A percentile compares a stretch with the other conserved stretches of the same genome.
Conservation (phyloP, 306 rosid species). For the Alnus rubra region DNA sequence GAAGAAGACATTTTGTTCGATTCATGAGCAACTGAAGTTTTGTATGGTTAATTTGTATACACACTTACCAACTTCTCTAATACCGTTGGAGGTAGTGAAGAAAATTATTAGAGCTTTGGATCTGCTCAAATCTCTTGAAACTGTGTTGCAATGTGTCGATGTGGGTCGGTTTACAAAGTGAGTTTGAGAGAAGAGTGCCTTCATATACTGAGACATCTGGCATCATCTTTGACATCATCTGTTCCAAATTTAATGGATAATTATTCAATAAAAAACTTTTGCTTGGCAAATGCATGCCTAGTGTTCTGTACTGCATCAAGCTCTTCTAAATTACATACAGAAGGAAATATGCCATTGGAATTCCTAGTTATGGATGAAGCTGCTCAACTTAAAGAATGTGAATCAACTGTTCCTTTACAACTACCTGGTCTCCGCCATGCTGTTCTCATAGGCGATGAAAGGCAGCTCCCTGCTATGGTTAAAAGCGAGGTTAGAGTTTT, state of each 20-base stretch:
- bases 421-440: conserved; percentile 40
- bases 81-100: conserved; percentile 21
- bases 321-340: conserved; percentile 36
- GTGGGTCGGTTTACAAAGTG: conserved; percentile 4
- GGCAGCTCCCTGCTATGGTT: conserved; percentile 63
- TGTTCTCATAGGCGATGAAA: conserved; percentile 56
- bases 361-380: conserved; percentile 58
- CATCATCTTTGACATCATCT: background rate
- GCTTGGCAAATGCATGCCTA: conserved; percentile 37
- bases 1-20: conserved; percentile 18
- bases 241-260: conserved; percentile 1
- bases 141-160: background rate
- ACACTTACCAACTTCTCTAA: conserved; percentile 51
- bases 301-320: conserved; percentile 48
- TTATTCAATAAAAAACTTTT: background rate
- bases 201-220: background rate
- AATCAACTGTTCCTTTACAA: conserved; percentile 53
- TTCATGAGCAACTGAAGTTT: conserved; percentile 15
- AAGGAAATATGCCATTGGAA: conserved; percentile 19
- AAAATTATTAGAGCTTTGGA: background rate
- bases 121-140: background rate
- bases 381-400: conserved; percentile 62
- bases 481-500: conserved; percentile 51
- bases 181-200: conserved; percentile 13
- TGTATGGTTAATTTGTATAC: conserved; percentile 32